Evolutionary conservation across 805 yeast species (phyloP).

Genomic region (Wickerhamiella occidentalis): DNA sequence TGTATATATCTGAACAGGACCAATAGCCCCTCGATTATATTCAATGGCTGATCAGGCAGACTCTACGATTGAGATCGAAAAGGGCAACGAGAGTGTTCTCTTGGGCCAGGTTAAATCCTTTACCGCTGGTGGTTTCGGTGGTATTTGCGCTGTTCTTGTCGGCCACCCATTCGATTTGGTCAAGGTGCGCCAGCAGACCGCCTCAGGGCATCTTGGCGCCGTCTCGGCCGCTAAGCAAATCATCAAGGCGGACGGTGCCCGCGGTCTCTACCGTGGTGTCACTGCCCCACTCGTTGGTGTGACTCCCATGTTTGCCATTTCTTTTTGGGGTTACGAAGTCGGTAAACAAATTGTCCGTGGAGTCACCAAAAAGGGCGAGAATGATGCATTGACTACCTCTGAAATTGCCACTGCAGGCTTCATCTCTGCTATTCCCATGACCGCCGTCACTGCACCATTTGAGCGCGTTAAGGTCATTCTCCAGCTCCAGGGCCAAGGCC

Average conservation of each 20-base stretch:
- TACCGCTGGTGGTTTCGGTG: constrained; percentile 92
- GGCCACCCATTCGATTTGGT: constrained; percentile 95
- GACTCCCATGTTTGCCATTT: constrained; percentile 96
- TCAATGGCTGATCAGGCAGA: constrained; percentile 19
- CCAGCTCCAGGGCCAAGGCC: constrained; percentile 53
- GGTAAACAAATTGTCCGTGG: constrained; percentile 65
- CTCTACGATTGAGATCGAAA: constrained; percentile 16
- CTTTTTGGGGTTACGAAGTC: constrained; percentile 95
- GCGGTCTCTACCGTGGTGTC: constrained; percentile 87
- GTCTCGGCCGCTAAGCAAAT: constrained; percentile 58
- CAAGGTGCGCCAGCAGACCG: constrained; percentile 82
- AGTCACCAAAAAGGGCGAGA: constrained; percentile 29
- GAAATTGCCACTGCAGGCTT: constrained; percentile 89
- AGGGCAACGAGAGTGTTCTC: constrained; percentile 20
- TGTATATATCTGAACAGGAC: neutral
- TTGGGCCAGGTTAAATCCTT: constrained; percentile 78
- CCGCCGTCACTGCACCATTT: constrained; percentile 93
- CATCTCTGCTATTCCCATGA: constrained; percentile 87
- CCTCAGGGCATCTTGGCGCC: constrained; percentile 49
- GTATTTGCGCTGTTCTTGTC: constrained; percentile 85
- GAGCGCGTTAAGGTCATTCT: constrained; percentile 90
- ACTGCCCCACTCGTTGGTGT: constrained; percentile 92
- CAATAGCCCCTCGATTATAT: neutral
- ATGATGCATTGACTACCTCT: constrained; percentile 41
- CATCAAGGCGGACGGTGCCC: constrained; percentile 56